Conservation (phyloP, 1,284 basidiomycete genomes). For the Fomitopsis betulina region DNA sequence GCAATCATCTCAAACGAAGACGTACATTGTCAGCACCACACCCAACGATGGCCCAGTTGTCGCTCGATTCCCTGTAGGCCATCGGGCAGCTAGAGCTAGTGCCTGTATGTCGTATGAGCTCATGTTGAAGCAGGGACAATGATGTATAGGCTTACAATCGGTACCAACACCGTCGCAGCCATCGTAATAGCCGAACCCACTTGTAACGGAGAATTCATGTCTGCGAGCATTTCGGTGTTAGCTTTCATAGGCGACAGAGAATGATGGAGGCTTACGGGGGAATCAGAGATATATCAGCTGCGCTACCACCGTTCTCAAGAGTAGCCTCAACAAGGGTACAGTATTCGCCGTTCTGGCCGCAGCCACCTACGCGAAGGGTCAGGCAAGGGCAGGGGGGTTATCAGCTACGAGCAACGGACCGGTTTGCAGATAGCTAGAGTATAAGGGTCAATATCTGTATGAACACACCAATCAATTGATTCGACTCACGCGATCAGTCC, state of each 20-base stretch:
- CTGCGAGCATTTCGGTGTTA: not conserved
- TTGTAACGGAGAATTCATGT: not conserved
- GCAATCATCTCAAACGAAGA: too few species aligned
- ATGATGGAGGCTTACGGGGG: not conserved
- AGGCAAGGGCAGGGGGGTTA: not conserved
- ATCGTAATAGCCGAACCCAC: not conserved
- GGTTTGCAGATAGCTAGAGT: not conserved
- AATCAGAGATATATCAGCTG: not conserved
- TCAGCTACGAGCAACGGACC: not conserved
- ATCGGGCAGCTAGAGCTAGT: not conserved
- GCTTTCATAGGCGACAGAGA: not conserved
- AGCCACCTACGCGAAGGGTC: not conserved
- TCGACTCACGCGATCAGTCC: not conserved
- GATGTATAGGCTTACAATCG: not conserved
- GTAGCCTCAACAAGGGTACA: not conserved
- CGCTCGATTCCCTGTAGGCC: not conserved
- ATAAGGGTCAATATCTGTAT: too few species aligned
- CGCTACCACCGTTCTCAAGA: not conserved
- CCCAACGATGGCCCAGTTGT: not conserved
- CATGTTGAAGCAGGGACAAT: not conserved
- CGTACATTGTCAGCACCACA: not conserved
- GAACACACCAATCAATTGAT: too few species aligned
- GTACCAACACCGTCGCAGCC: not conserved
- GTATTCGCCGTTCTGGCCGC: not conserved
- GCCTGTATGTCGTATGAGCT: not conserved